Base-by-base conservation (phyloP, 2,329 filamentous ascomycete genomes). In the Botrytis sinoallii region DNA sequence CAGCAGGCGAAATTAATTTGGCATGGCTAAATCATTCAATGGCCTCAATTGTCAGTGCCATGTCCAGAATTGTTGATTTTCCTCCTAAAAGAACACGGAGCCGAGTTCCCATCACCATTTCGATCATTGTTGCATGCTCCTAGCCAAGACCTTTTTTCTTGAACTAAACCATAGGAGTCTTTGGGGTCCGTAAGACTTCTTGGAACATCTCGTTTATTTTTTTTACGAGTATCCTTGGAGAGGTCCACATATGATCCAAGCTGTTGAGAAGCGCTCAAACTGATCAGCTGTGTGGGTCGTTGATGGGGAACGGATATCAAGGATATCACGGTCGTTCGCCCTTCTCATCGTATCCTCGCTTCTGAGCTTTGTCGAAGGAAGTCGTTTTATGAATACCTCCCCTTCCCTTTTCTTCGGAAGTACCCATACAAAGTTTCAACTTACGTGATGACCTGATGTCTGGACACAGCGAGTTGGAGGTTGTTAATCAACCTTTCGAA, bases 401-500 rank as follows among this genome's bases (percentile, higher is more conserved):
- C 22, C 29, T 38, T 32, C 38, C 40, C 44, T 55, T 38, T 40
- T 52, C 42, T 71, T 9, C 32, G 32, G 59, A 40, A 29, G 52
- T 65, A 25, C n/a, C 22, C 42, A 42, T 40, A 65, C 25, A 25
- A 9, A 48, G 7, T 59, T 70, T 16, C 35, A 42, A 65, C 57
- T 40, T 71, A 64, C 59, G 69, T 71, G 59, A 66, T 72, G 46
- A 59, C n/a, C 61, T 44, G 61, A 55, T 72, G 60, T 64, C 61
- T 72, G 70, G 42, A 72, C 38, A 72, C 38, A 63, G 57, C 57
- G 44, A 44, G 10, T 71, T 63, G 40, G 57, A 71, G 69, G 44
- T 71, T 71, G 29, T 60, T 20, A 61, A 61, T 35, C 69, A 63
- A 18, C 57, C 69, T 46, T 71, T 63, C 35, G 69, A 71, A 42